Conservation (phyloP, 805 yeast genomes). For the Ogataea populi-albae region DNA sequence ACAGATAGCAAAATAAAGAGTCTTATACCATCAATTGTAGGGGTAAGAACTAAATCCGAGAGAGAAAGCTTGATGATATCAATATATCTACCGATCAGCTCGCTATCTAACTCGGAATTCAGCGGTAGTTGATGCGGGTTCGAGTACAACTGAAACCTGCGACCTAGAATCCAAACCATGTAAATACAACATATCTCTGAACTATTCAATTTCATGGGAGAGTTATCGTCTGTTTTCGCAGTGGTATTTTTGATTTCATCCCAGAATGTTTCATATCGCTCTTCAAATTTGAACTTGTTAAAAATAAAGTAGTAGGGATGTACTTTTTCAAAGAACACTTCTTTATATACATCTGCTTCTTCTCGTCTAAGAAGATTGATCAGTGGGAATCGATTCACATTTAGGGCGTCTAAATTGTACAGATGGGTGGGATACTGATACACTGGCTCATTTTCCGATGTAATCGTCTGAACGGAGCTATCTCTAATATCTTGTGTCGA, state of each 20-base stretch:
- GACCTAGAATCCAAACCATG: slow-evolving; percentile 44
- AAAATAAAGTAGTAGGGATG: slow-evolving; percentile 45
- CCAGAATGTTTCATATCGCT: slow-evolving; percentile 41
- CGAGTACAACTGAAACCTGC: slow-evolving; percentile 31
- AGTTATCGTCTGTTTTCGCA: slow-evolving; percentile 6
- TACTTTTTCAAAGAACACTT: slow-evolving; percentile 39
- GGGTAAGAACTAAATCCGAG: slow-evolving; percentile 42
- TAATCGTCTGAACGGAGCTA: slow-evolving; percentile 33
- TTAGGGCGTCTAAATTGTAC: slow-evolving; percentile 30
- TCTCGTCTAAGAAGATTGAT: slow-evolving; percentile 31
- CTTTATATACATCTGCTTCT: slow-evolving; percentile 37
- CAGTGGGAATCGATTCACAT: slow-evolving; percentile 38
- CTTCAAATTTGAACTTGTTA: slow-evolving; percentile 33
- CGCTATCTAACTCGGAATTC: slow-evolving; percentile 25
- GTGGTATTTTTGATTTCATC: slow-evolving; percentile 26
- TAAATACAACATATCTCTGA: slow-evolving; percentile 44
- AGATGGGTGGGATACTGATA: slow-evolving; percentile 36
- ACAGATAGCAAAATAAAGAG: slow-evolving; percentile 40
- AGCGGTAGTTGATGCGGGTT: slow-evolving; percentile 23
- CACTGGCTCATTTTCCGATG: slow-evolving; percentile 34
- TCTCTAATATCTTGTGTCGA: slow-evolving; percentile 33
- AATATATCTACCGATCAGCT: slow-evolving; percentile 32
- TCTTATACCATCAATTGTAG: slow-evolving; percentile 44
- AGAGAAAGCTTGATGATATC: slow-evolving; percentile 42
- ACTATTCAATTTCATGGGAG: slow-evolving; percentile 25